Evolutionary conservation across 2,329 filamentous ascomycete genomes (phyloP).

Genomic region (Microsporum ferrugineum): DNA sequence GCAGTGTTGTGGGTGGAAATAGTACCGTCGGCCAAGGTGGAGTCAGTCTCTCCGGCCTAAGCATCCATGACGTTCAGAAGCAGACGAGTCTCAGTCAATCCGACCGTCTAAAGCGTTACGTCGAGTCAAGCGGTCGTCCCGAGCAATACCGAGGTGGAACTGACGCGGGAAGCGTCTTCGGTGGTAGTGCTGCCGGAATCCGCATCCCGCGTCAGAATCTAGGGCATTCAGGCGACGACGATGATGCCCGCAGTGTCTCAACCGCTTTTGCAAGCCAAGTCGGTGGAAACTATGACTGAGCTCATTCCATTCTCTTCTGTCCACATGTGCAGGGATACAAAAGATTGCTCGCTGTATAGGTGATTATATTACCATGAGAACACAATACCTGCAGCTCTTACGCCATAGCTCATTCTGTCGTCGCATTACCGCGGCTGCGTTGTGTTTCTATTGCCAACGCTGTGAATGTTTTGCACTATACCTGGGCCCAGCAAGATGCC

Average conservation of each 20-base stretch:
- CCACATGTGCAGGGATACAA: slow-evolving; percentile 1
- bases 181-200: slow-evolving; percentile 44
- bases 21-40: slow-evolving; percentile 61
- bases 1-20: slow-evolving; percentile 64
- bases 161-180: slow-evolving; percentile 56
- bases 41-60: slow-evolving; percentile 76
- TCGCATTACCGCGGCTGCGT: background rate
- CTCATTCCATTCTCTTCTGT: slow-evolving; percentile 1
- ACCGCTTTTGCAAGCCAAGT: slow-evolving; percentile 96
- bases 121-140: slow-evolving; percentile 68
- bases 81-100: slow-evolving; percentile 65
- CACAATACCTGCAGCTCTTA: slow-evolving; percentile 1
- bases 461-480: background rate
- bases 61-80: slow-evolving; percentile 59
- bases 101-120: slow-evolving; percentile 87
- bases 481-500: background rate
- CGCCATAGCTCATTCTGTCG: background rate
- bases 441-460: slow-evolving; percentile 4
- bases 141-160: slow-evolving; percentile 41
- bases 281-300: slow-evolving; percentile 54
- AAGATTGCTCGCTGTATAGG: slow-evolving; percentile 1
- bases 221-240: slow-evolving; percentile 50
- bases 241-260: slow-evolving; percentile 90
- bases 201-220: slow-evolving; percentile 37
- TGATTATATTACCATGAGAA: background rate